Evolutionary conservation across 1,284 basidiomycete genomes (phyloP).

Genomic region (Filobasidium uniguttulatum): DNA sequence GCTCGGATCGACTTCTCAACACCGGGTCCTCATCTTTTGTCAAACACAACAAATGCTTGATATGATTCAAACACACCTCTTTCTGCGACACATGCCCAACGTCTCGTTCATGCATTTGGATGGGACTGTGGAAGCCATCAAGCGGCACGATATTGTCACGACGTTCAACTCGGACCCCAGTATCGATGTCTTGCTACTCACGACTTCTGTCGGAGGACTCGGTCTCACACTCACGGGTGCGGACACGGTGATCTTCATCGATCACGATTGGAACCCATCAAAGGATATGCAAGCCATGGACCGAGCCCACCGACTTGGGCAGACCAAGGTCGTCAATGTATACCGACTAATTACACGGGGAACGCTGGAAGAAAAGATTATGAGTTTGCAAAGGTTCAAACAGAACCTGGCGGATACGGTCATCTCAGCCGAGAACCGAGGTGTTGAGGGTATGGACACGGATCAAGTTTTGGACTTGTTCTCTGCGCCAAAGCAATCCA

Average conservation of each 20-base stretch:
- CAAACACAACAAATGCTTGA: slow-evolving; percentile 99
- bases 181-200: slow-evolving; percentile 90
- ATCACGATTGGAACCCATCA: slow-evolving; percentile 99
- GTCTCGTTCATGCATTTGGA: slow-evolving; percentile 98
- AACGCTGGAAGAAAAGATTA: slow-evolving; percentile 97
- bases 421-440: slow-evolving; percentile 93
- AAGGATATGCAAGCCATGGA: slow-evolving; percentile 99
- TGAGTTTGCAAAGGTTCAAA: slow-evolving; percentile 99
- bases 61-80: slow-evolving; percentile 87
- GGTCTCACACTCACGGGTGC: slow-evolving; percentile 94
- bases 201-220: slow-evolving; percentile 91
- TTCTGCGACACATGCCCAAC: slow-evolving; percentile 80
- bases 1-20: slow-evolving; percentile 58
- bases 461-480: slow-evolving; percentile 94
- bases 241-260: slow-evolving; percentile 98
- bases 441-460: slow-evolving; percentile 88
- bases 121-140: slow-evolving; percentile 72
- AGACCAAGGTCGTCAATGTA: slow-evolving; percentile 98
- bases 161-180: slow-evolving; percentile 96
- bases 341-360: slow-evolving; percentile 95
- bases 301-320: slow-evolving; percentile 91
- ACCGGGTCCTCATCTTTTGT: slow-evolving; percentile 96
- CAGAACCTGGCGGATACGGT: slow-evolving; percentile 94
- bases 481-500: slow-evolving; percentile 24
- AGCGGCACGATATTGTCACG: slow-evolving; percentile 89